Base-by-base conservation (phyloP, 768 basidiomycete species). In the Amanita phalloides region DNA sequence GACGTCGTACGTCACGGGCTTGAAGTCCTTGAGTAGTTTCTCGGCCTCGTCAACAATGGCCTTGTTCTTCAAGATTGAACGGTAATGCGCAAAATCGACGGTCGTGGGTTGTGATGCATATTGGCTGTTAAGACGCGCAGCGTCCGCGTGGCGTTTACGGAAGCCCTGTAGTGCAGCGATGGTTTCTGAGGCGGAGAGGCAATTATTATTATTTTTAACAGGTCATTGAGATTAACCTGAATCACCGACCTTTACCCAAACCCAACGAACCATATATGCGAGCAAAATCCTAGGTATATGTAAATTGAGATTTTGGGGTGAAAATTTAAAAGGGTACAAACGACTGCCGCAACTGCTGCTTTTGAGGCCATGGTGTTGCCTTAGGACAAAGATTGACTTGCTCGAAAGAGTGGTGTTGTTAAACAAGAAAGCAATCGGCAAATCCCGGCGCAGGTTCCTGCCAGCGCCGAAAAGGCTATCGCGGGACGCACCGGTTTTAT, bases 1-100 rank as follows among this genome's bases (percentile, higher is more conserved):
- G 53, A 93, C 87, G 64, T 99, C 95, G 69, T 97, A 97, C 2
- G 90, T 86, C 48, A 91, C 84, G 33, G 96, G 90, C 72, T 95
- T 96, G 77, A 96, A 98, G 32, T 81, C 80, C 55, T 75, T 82
- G 60, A 96, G 66, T 48, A 86, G 67, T 71, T 91, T 94, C 77
- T 98, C 94, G 9, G 87, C 88, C 67, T 96, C 89, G 60, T 90
- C 86, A 49, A 97, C 83, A 57, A 98, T 77, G 48, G 82, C 83
- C 67, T 88, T 83, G 74, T 98, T 97, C 79, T 92, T 95, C 57
- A 99, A 71, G 32, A 91, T 68, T 26, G 84, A 78, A 62, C 92
- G 90, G 77, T 98, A 99, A 72, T 93, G 82, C 21, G 82, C 76
- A 62, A 98, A 74, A 73, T 98, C 92, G 63, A 99, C 76, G 48